Base-by-base conservation (phyloP, 345 rosid species). In the Odontarrhena argentea region DNA sequence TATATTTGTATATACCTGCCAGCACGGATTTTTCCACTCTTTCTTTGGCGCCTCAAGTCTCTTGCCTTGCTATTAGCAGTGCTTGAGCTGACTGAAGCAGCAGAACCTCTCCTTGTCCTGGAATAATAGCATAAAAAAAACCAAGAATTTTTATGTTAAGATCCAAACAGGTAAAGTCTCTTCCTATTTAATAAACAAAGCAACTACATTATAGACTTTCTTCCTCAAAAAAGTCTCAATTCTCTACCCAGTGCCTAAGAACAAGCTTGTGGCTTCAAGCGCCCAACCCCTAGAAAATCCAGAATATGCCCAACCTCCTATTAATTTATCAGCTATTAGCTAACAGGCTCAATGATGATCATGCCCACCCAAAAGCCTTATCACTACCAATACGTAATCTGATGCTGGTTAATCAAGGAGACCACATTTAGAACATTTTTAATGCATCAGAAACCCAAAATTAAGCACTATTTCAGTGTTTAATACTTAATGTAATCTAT, bases 21-120 rank as follows among this genome's bases (percentile, higher is more conserved):
- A 13, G 99, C 87, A 0, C 96, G 99, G 65, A 94, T 94, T 73
- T 91, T 91, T 57, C 96, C 99, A 51, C 80, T 78, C 30, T 80
- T 91, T 74, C 80, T 81, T 73, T 83, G 89, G 53, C 91, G 96
- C 73, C 85, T 83, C 32, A 74, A 14, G 9, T 77, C 89, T 77
- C 97, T 91, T 62, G 88, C 87, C 78, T 70, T 84, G 82, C 80
- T 85, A 52, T 83, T 81, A 47, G 88, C 76, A 3, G 73, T 63
- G 68, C 87, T 76, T 59, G 96, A 78, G 81, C 84, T 75, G 59
- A 82, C 60, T 32, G 96, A 89, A 74, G 91, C 87, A 62, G 92
- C 73, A 52, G 90, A 88, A 68, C 87, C 81, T 76, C 68, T 81
- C 75, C 90, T 83, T 61, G 96, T 81, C 76, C 96, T 94, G 85